Percentiles rank a stretch among this genome's conserved stretches.
phyloP scores from a whole-genome alignment of 1,284 basidiomycete genomes.

The Fomitopsis pinicola region DNA sequence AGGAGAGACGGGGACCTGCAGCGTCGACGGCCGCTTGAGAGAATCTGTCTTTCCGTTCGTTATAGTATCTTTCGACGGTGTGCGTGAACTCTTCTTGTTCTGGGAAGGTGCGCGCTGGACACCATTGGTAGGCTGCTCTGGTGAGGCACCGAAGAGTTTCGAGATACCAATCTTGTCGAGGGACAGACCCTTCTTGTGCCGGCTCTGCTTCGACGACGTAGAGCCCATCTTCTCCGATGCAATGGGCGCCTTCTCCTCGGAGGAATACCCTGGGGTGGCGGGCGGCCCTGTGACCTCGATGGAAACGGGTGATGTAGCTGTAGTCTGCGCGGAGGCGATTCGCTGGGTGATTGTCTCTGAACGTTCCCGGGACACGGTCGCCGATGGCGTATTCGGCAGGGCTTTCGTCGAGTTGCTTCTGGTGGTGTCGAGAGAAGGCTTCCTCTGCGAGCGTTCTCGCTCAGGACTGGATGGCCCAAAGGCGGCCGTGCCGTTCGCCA shows the following conservation, averaged over 20 bases:
- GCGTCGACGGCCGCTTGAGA: conserved; percentile 30
- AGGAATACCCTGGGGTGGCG: conserved; percentile 30
- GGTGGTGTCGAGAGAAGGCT: conserved; percentile 26
- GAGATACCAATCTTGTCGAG: conserved; percentile 74
- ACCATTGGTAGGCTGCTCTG: conserved; percentile 19
- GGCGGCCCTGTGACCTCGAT: conserved; percentile 49
- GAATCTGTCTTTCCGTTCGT: conserved; percentile 15
- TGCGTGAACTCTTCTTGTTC: conserved; percentile 19
- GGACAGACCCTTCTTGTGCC: conserved; percentile 59
- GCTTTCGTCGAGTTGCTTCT: conserved; percentile 28
- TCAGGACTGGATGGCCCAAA: background rate
- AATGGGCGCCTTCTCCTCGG: conserved; percentile 24
- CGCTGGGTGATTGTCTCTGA: conserved; percentile 9
- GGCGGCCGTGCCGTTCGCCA: conserved; percentile 6
- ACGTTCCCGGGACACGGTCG: conserved; percentile 19
- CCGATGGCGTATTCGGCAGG: conserved; percentile 26
- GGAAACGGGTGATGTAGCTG: conserved; percentile 30
- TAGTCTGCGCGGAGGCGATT: conserved; percentile 1
- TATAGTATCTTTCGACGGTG: conserved; percentile 22
- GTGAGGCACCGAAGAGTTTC: conserved; percentile 47
- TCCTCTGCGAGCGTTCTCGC: conserved; percentile 18
- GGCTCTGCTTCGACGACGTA: conserved; percentile 36
- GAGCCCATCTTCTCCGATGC: conserved; percentile 26
- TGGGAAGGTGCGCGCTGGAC: conserved; percentile 40
- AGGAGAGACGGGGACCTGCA: conserved; percentile 26